Evolutionary conservation across 1,139 yeast genomes (phyloP).

Genomic region (Yamadazyma friedrichii): DNA sequence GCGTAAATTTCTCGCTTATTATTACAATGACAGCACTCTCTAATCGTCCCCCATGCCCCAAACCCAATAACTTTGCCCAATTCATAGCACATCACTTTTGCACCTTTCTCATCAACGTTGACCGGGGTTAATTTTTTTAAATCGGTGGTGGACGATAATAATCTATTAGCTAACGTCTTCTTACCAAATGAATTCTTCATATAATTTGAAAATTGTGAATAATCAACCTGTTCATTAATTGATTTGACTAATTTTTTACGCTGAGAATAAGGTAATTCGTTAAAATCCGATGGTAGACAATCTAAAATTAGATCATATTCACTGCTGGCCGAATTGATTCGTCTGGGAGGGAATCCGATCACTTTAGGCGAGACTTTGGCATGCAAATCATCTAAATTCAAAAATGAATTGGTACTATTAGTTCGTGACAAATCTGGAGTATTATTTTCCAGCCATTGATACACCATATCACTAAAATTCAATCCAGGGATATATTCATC

Average conservation of each 20-base stretch:
- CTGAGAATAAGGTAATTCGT: slow-evolving; percentile 67
- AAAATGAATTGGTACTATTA: slow-evolving; percentile 31
- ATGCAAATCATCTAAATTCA: slow-evolving; percentile 45
- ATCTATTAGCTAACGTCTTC: slow-evolving; percentile 44
- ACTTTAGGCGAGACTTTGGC: slow-evolving; percentile 50
- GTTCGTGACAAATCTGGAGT: slow-evolving; percentile 19
- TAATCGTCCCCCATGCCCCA: slow-evolving; percentile 92
- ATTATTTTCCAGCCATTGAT: slow-evolving; percentile 30
- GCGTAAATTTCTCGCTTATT: slow-evolving; percentile 53
- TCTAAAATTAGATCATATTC: slow-evolving; percentile 35
- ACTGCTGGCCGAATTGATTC: slow-evolving; percentile 30
- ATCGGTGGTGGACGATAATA: slow-evolving; percentile 43
- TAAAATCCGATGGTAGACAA: slow-evolving; percentile 59
- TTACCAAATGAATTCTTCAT: slow-evolving; percentile 37
- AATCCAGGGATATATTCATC: slow-evolving; percentile 75
- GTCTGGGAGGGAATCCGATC: slow-evolving; percentile 39
- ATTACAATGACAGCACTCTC: slow-evolving; percentile 56
- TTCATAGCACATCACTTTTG: slow-evolving; percentile 55
- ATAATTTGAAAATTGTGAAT: slow-evolving; percentile 44
- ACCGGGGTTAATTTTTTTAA: slow-evolving; percentile 29
- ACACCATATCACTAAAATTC: slow-evolving; percentile 46
- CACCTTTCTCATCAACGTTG: slow-evolving; percentile 61
- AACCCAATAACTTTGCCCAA: slow-evolving; percentile 80
- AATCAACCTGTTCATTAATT: slow-evolving; percentile 55
- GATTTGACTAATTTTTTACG: slow-evolving; percentile 57